These are phyloP conservation scores for Inonotus obliquus DNA, from an alignment of 1,284 basidiomycete species.

Conservation along the genomic window DNA sequence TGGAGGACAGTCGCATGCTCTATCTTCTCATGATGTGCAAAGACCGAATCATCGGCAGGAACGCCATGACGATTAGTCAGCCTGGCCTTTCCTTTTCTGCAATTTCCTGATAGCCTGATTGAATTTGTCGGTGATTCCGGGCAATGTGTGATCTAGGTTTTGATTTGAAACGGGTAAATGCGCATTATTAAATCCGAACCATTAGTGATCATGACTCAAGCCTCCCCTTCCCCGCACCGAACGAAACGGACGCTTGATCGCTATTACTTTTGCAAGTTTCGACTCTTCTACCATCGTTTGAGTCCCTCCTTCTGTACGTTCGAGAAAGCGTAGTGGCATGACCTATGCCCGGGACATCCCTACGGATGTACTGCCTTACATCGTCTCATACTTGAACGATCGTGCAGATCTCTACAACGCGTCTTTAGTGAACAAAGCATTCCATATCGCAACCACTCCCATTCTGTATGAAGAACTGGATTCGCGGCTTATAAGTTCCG, in stretches of 20 bases:
- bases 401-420: constrained; percentile 8
- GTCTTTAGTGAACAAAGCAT: constrained; percentile 6
- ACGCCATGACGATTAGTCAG: too few species aligned
- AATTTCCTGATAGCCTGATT: neutral
- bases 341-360: neutral
- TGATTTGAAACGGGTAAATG: neutral
- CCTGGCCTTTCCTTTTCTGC: too few species aligned
- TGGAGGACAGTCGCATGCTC: too few species aligned
- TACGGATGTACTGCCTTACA: constrained; percentile 9
- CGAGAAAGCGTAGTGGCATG: too few species aligned
- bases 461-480: constrained; percentile 11
- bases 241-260: too few species aligned
- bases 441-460: constrained; percentile 2
- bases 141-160: neutral
- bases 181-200: neutral
- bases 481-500: constrained; percentile 7
- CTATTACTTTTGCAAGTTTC: too few species aligned
- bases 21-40: too few species aligned
- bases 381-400: constrained; percentile 5
- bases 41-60: too few species aligned
- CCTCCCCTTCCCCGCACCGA: too few species aligned
- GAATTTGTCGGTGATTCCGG: constrained; percentile 6
- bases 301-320: too few species aligned
- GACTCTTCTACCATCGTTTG: too few species aligned
- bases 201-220: neutral